Base-by-base conservation (phyloP, 1,139 yeast species). In the Pichia sp. region DNA sequence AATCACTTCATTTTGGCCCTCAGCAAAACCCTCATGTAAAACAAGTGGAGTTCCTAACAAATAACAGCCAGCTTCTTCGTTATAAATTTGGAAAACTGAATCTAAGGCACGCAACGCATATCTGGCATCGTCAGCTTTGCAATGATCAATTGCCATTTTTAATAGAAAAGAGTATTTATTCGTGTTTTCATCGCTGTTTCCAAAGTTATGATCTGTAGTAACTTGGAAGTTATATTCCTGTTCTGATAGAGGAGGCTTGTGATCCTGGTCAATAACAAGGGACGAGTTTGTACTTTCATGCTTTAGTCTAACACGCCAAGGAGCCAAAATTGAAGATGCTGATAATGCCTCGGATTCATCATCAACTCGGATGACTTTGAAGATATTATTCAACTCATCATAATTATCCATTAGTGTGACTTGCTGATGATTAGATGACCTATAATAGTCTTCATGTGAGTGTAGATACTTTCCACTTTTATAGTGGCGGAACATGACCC, bases 221-320 rank as follows among this genome's bases (percentile, higher is more conserved):
- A 88, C 92, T 68, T 87, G 93, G 59, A 74, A 78, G 61, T 89
- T 83, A 65, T 88, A 87, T 45, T 89, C 96, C 64, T 85, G 88
- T 61, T 87, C 95, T 2, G 91, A 80, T 31, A 87, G 76, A 6
- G 95, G 95, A 0, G 96, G 93, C 56, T 85, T 77, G 2, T 75
- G 71, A 46, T 81, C 79, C 57, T 74, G 79, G 49, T 65, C 63
- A 6, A 85, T 84, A 53, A 81, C 80, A 41, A 90, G 71, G 49
- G 81, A 79, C 54, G 78, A 77, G 6, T 84, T 81, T 0, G 96
- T 84, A 2, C 63, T 61, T 53, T 76, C 76, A 64, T 90, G 96
- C 68, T 78, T 81, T 20, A 90, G 67, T 56, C 83, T 74, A n/a
- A 88, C 71, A 7, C 71, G 70, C 49, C 76, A 80, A 7, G 82